Percentiles rank a stretch among this genome's conserved stretches.
phyloP scores from a whole-genome alignment of 495 filamentous ascomycete genomes.

The Penicillium atrosanguineum region DNA sequence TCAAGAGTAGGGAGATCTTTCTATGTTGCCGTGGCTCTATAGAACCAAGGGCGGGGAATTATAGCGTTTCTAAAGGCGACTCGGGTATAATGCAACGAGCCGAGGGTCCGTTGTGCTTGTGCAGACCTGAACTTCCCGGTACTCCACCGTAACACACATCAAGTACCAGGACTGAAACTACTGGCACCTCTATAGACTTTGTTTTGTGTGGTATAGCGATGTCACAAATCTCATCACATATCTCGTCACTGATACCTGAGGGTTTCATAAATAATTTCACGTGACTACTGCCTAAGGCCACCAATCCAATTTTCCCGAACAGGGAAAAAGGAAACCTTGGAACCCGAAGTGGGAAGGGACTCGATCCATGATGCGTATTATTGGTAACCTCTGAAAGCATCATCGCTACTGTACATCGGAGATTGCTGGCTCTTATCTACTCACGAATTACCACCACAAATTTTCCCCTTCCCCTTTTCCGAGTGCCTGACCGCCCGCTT shows the following conservation, averaged over 20 bases:
- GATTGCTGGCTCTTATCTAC: not conserved
- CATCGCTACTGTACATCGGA: not conserved
- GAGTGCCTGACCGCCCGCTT: slow-evolving; percentile 16
- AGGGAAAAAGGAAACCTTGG: not conserved
- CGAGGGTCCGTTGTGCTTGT: slow-evolving; percentile 8
- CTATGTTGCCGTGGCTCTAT: not conserved
- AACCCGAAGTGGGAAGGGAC: not conserved
- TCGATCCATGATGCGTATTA: not conserved
- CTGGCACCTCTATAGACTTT: not conserved
- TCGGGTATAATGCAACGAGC: slow-evolving; percentile 23
- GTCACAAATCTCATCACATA: not conserved
- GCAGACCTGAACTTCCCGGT: not conserved
- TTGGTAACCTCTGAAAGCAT: not conserved
- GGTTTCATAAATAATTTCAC: not conserved
- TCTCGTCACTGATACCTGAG: not conserved
- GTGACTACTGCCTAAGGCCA: not conserved
- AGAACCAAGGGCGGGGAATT: slow-evolving; percentile 9
- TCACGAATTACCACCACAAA: not conserved
- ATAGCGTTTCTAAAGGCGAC: slow-evolving; percentile 1
- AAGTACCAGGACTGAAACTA: too few species aligned
- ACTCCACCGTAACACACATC: not conserved
- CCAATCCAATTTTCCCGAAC: not conserved
- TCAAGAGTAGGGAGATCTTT: not conserved
- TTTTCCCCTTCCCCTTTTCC: slow-evolving; percentile 4
- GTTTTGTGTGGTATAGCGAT: not conserved